phyloP scores from a whole-genome alignment of 1,139 yeast genomes.

The Zhuliangozyma parablackwelliae region DNA sequence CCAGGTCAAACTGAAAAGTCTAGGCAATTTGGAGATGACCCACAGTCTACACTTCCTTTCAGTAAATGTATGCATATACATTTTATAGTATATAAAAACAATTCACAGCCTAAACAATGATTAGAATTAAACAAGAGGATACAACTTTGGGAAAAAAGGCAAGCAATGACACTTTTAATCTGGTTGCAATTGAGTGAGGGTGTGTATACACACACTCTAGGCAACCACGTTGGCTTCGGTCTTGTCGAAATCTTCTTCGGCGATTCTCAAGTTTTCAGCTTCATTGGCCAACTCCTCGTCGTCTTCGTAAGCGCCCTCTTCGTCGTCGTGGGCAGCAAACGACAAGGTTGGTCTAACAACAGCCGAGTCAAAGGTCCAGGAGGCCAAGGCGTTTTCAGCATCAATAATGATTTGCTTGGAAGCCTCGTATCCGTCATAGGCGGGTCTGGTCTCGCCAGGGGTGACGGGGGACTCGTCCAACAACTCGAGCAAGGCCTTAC shows the following conservation, averaged over 20 bases:
- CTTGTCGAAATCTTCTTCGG: slow-evolving; percentile 45
- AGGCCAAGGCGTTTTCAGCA: slow-evolving; percentile 77
- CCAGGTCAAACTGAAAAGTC: too few species aligned
- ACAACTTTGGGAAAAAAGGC: too few species aligned
- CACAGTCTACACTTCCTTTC: too few species aligned
- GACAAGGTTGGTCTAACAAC: slow-evolving; percentile 78
- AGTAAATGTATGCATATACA: too few species aligned
- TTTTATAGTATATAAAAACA: too few species aligned
- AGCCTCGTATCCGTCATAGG: slow-evolving; percentile 84
- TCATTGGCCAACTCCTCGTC: slow-evolving; percentile 49
- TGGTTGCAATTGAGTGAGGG: too few species aligned
- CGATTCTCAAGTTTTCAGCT: slow-evolving; percentile 50
- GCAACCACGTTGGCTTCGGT: slow-evolving; percentile 9
- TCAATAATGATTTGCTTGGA: slow-evolving; percentile 82
- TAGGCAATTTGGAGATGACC: too few species aligned
- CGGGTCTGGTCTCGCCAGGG: slow-evolving; percentile 89
- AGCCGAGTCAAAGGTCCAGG: slow-evolving; percentile 80
- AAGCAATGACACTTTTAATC: too few species aligned
- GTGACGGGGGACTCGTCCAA: slow-evolving; percentile 83
- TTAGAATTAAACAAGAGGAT: too few species aligned
- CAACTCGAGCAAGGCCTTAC: slow-evolving; percentile 77
- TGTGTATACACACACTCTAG: background rate
- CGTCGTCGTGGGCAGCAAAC: slow-evolving; percentile 67
- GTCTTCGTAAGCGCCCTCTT: slow-evolving; percentile 52
- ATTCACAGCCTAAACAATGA: too few species aligned